These are phyloP conservation scores for Podaxis rugospora DNA, from an alignment of 768 basidiomycete species.

Conservation along the genomic window DNA sequence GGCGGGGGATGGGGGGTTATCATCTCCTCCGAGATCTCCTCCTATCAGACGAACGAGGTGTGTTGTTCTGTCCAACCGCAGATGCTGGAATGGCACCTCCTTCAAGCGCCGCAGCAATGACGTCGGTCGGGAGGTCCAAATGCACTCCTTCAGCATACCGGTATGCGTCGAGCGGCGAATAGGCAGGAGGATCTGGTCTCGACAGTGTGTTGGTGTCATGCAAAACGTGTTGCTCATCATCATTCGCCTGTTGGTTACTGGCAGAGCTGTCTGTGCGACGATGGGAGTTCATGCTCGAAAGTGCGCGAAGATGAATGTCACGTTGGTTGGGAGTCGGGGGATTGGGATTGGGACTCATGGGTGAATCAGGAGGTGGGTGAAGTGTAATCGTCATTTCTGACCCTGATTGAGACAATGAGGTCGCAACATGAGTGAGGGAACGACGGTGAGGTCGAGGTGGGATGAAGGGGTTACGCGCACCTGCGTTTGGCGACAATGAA, in stretches of 20 bases:
- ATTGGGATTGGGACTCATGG: conserved; percentile 65
- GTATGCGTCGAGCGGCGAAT: conserved; percentile 85
- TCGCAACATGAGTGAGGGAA: conserved; percentile 66
- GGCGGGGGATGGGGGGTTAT: conserved; percentile 19
- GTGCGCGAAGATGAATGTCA: conserved; percentile 54
- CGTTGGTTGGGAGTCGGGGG: conserved; percentile 81
- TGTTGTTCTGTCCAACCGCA: conserved; percentile 46
- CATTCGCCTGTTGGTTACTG: conserved; percentile 17
- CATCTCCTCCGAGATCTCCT: conserved; percentile 51
- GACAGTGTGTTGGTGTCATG: conserved; percentile 27
- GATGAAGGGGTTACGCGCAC: conserved; percentile 82
- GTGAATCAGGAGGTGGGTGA: conserved; percentile 78
- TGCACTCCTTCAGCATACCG: conserved; percentile 87
- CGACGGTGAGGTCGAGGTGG: conserved; percentile 61
- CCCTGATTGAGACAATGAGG: conserved; percentile 56
- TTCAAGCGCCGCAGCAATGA: conserved; percentile 87
- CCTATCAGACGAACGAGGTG: conserved; percentile 49
- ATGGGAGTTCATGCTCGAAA: conserved; percentile 56
- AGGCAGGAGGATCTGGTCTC: conserved; percentile 76
- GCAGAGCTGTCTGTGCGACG: conserved; percentile 32
- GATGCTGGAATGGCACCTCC: conserved; percentile 59
- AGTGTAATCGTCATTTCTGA: conserved; percentile 66
- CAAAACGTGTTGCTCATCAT: conserved; percentile 27
- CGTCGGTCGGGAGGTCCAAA: conserved; percentile 87
- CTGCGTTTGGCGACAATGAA: conserved; percentile 66